Conservation (phyloP, 2,329 filamentous ascomycete genomes). For the Cephalotrichum gorgonifer region DNA sequence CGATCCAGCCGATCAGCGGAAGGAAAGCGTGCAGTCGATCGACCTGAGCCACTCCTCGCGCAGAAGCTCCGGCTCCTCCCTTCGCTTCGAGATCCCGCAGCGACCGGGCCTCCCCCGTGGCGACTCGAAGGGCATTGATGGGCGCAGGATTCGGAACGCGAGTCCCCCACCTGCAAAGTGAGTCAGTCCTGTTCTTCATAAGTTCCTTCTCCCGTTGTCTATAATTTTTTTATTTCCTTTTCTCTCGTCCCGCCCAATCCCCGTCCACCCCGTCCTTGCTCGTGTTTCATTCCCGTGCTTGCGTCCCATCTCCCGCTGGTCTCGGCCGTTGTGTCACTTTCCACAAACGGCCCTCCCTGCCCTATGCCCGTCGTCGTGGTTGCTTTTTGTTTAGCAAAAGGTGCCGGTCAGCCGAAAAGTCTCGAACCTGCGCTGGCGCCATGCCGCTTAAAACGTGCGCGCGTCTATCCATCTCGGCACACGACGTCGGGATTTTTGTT, state of each 20-base stretch:
- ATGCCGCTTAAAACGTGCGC: not conserved
- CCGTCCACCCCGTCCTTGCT: not conserved
- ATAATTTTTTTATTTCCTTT: not conserved
- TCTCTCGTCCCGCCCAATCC: not conserved
- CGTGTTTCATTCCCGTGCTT: not conserved
- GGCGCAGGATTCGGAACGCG: conserved; percentile 4
- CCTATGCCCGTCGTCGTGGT: not conserved
- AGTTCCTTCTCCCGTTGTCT: too few species aligned
- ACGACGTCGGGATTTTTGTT: too few species aligned
- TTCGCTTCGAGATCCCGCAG: conserved; percentile 3
- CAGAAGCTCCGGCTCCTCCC: conserved; percentile 1
- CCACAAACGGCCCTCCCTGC: not conserved
- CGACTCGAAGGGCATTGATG: not conserved
- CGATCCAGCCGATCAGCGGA: not conserved
- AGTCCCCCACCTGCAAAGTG: conserved; percentile 4
- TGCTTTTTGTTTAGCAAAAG: not conserved
- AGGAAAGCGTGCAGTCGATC: not conserved
- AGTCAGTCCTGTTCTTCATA: not conserved
- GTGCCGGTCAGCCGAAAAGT: not conserved
- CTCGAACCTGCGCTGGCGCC: not conserved
- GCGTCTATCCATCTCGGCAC: not conserved
- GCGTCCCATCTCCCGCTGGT: not conserved
- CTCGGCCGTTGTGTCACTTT: not conserved
- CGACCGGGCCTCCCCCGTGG: not conserved
- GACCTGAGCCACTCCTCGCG: not conserved